Base-by-base conservation (phyloP, 1,139 yeast genomes). In the Wickerhamiella pararugosa region DNA sequence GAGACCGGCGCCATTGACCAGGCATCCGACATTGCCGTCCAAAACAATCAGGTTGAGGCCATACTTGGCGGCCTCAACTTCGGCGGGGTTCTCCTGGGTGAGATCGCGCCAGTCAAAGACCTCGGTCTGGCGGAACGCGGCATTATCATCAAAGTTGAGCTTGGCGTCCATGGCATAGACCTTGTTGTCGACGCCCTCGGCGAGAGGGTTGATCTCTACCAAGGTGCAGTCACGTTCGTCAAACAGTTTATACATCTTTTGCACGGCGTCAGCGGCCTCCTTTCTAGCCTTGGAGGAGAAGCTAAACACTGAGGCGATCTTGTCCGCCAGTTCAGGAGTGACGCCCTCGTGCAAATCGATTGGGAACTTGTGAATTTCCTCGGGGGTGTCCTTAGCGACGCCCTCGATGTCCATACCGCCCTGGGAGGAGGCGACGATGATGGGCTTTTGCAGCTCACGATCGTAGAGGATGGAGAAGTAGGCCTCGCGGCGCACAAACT, bases 371-470 rank as follows among this genome's bases (percentile, higher is more conserved):
- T 84, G 80, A 69, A 90, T 92, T 54, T 95, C 94, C 47, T 74
- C 76, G 45, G 99, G 99, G 66, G 75, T 80, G 56, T 73, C 77
- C 55, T 80, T 80, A 48, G 98, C 99, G 53, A 92, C 97, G 63
- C 94, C 94, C 71, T 90, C 99, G 60, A 90, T 92, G 67, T 90
- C 96, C 94, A 92, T 87, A 71, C 99, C 99, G 70, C 99, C 99
- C 70, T 90, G 93, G 53, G 94, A 71, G 32, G 96, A 84, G 39
- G 95, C 96, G 53, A 90, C 95, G 61, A 90, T 83, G 68, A 90
- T 72, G 49, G 97, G 95, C 54, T 76, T 71, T 67, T 87, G 94
- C 51, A 79, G 72, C 53, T 77, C 74, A 69, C 99, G 82, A 73
- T 90, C 98, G 81, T 87, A 75, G 55, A 92, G 73, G 55, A 92